Base-by-base conservation (phyloP, 768 basidiomycete genomes). In the Zangia roseola region DNA sequence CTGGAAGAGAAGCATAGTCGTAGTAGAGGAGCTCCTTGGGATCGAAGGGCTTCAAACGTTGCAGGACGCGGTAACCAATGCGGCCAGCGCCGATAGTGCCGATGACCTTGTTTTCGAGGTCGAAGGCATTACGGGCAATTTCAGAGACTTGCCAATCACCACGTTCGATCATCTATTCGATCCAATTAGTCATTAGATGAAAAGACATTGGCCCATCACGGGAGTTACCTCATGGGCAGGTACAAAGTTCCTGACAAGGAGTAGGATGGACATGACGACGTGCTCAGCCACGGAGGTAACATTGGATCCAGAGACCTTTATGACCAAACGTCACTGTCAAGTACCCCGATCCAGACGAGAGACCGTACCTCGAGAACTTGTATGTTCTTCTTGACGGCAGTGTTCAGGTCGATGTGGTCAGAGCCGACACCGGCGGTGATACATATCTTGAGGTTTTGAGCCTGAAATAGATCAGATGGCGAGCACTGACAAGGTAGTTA, bases 251-350 rank as follows among this genome's bases (percentile, higher is more conserved):
- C 91, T 82, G 63, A 94, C 91, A 48, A 94, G 83, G 35, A 90
- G 72, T 40, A 97, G 82, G 55, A 94, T 94, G 63, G 83, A 84
- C 91, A 93, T 92, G 43, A 91, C 71, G 49, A 90, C 87, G 64
- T 91, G 88, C 69, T 94, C 91, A 35, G 91, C 91, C 36, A 94
- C 91, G 10, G 88, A 92, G 40, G 85, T 84, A 40, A 94, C 91
- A 60, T 91, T 94, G n/a, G 87, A 91, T 26, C 92, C 92, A 30
- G 90, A 86, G 21, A 93, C 86, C 68, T 46, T 26, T 26, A 8
- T 13, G 12, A 21, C 17, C 6, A 43, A 40, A 10, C 13, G 21
- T 36, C 17, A 36, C 4, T 8, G 19, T 23, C 1, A 34, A 3
- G 16, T 25, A 8, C 30, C 16, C 16, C 19, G 10, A 20, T 36